Base-by-base conservation (phyloP, 345 rosid species). In the rapeseed (Brassica napus) region DNA sequence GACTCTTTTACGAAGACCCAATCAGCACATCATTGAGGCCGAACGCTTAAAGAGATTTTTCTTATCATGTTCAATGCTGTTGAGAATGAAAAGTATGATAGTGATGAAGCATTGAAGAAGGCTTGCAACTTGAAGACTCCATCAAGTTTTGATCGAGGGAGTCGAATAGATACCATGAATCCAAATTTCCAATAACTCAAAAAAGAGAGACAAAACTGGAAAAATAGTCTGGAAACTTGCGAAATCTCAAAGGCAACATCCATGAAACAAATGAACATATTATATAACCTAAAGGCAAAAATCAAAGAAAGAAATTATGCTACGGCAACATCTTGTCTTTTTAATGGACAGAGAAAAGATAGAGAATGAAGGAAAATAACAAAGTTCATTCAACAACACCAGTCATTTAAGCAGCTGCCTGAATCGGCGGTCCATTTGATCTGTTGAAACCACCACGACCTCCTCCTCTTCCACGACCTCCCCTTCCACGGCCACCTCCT, bases 401-500 rank as follows among this genome's bases (percentile, higher is more conserved):
- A 0, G 12, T 63, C 62, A 31, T 76, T 75, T 28, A 81, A 28
- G 81, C 81, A 49, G 77, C 71, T 15, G 78, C 75, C 39, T 81
- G 78, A 31, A 81, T 54, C 0, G 71, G 71, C 37, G 83, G 90
- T 37, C 84, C 81, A 59, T 35, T 77, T 34, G 81, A 72, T 61
- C 74, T 77, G 76, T 82, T 65, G 15, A 74, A 78, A 59, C 85
- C 76, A 80, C 84, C 84, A 67, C 81, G 78, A 12, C 84, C 81
- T 64, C 83, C 81, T 62, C 83, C 76, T 83, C 91, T 88, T 66
- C 95, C 98, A 39, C 94, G 92, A n/a, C 78, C 58, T 69, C 92
- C 89, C 80, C 83, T 81, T 71, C 83, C 92, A 8, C 91, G 87
- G 4, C 94, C 94, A 70, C 92, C 92, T n/a, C 92, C 94, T 92